These are phyloP conservation scores for Cyclocybe cylindracea DNA, from an alignment of 768 basidiomycete species.

Conservation along the genomic window DNA sequence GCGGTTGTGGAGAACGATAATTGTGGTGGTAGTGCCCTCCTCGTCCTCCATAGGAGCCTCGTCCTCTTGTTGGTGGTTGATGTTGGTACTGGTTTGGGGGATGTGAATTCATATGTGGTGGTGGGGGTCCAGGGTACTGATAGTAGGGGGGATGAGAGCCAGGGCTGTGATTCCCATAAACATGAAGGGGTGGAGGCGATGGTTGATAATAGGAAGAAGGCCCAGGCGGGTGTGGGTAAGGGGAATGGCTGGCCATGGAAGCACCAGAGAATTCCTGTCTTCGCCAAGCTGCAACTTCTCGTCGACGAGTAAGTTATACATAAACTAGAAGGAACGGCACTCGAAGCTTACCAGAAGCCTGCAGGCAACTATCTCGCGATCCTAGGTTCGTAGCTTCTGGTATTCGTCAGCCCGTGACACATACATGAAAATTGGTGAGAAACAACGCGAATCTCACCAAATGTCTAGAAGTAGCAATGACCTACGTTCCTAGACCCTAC, in stretches of 20 bases:
- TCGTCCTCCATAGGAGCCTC: conserved; percentile 36
- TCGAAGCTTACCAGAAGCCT: not conserved
- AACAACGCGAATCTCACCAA: no score
- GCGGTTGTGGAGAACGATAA: conserved; percentile 22
- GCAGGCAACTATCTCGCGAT: no score
- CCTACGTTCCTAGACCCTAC: no score
- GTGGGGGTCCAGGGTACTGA: conserved; percentile 31
- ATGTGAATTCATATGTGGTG: conserved; percentile 39
- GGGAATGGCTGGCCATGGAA: conserved; percentile 15
- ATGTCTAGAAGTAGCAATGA: no score
- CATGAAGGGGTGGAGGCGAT: conserved; percentile 26
- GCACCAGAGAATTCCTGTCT: conserved; percentile 3
- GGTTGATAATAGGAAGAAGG: conserved; percentile 21
- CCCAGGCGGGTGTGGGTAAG: conserved; percentile 19
- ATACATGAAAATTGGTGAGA: no score
- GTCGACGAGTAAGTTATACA: not conserved
- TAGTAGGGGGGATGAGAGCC: conserved; percentile 39
- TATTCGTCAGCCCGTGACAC: no score
- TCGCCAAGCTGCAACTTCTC: not conserved
- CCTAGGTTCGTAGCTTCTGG: no score
- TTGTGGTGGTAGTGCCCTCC: conserved; percentile 34
- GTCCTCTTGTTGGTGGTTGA: conserved; percentile 27
- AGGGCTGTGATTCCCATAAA: conserved; percentile 36
- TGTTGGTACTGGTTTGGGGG: conserved; percentile 31
- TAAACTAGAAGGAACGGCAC: not conserved